Evolutionary conservation across 345 rosid species (phyloP).

Genomic region (Gossypium mustelinum): DNA sequence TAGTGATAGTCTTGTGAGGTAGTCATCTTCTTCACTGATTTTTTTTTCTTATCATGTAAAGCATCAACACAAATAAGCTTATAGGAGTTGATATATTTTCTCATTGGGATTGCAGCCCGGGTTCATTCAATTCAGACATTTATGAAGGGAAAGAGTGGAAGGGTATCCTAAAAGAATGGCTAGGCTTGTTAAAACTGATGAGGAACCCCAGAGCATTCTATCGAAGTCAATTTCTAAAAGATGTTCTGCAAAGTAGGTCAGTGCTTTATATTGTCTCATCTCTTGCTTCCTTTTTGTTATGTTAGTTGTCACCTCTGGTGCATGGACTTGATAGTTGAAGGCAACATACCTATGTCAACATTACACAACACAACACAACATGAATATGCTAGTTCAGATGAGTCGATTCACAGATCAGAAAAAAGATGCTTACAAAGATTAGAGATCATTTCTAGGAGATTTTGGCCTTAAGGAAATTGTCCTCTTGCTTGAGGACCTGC

Average conservation of each 20-base stretch:
- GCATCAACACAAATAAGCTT: background rate
- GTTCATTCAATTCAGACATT: conserved; percentile 40
- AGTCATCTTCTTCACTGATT: conserved; percentile 14
- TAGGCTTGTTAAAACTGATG: conserved; percentile 70
- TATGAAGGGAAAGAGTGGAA: conserved; percentile 84
- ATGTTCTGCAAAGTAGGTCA: conserved; percentile 69
- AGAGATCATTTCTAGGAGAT: background rate
- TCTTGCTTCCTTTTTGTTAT: background rate
- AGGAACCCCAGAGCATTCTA: conserved; percentile 56
- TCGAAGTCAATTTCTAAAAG: conserved; percentile 59
- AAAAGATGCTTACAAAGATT: background rate
- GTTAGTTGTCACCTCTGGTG: background rate
- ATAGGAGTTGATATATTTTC: conserved; percentile 1
- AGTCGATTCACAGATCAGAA: background rate
- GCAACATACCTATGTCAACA: background rate
- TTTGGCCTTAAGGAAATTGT: background rate
- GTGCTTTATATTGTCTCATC: conserved; percentile 18
- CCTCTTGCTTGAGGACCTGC: background rate
- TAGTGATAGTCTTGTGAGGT: conserved; percentile 51
- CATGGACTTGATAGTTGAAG: background rate
- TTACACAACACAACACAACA: background rate
- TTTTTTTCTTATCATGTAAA: conserved; percentile 1
- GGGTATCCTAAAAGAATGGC: conserved; percentile 74
- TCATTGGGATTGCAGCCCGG: conserved; percentile 45
- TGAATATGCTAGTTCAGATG: background rate